phyloP scores from a whole-genome alignment of 768 basidiomycete species.

The Lactifluus rugatus region DNA sequence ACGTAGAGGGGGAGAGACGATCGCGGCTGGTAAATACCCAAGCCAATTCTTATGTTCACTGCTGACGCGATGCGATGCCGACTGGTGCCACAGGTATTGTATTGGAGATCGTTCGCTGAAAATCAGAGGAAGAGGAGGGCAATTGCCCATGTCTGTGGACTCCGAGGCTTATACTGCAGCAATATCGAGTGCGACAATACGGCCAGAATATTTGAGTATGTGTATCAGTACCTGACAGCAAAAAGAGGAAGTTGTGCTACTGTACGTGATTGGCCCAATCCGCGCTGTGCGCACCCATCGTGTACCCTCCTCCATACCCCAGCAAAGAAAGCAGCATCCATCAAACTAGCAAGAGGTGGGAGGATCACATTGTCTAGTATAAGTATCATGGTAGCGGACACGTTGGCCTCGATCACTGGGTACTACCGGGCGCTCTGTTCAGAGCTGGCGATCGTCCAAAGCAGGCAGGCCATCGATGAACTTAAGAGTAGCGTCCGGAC shows the following conservation, averaged over 20 bases:
- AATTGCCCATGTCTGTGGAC: neutral
- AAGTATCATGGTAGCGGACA: too few species aligned
- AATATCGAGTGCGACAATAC: neutral
- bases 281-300: neutral
- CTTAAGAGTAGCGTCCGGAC: too few species aligned
- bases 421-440: too few species aligned
- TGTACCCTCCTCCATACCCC: neutral
- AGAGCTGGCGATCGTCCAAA: too few species aligned
- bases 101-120: conserved; percentile 7
- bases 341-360: too few species aligned
- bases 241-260: neutral
- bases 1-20: conserved; percentile 84
- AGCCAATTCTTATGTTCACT: neutral
- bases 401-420: too few species aligned
- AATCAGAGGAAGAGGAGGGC: neutral
- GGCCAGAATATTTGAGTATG: neutral
- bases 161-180: neutral
- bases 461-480: too few species aligned
- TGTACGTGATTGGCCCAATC: neutral
- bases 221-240: neutral
- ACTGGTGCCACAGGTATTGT: conserved; percentile 4
- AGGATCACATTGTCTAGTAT: too few species aligned
- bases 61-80: neutral
- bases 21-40: conserved; percentile 66
- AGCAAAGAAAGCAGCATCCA: too few species aligned